Conservation (phyloP, 2,329 filamentous ascomycete species). For the Fusarium musae region DNA sequence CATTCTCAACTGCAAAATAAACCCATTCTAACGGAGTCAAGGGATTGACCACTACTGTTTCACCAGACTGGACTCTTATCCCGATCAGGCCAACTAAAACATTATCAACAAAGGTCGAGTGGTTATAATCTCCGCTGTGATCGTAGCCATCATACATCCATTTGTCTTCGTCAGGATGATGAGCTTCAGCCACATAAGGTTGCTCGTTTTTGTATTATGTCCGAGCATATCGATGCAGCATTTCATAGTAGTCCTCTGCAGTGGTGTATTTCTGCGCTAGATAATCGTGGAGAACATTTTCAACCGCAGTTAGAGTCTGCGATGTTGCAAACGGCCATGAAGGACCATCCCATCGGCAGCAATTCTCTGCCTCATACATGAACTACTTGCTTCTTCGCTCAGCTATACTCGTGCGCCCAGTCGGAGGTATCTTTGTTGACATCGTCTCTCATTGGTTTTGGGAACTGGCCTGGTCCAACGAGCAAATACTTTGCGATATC, state of each 20-base stretch:
- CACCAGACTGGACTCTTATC: not conserved
- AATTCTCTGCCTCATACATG: not conserved
- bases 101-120: not conserved
- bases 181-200: not conserved
- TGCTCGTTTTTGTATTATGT: not conserved
- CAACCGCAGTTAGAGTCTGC: not conserved
- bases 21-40: not conserved
- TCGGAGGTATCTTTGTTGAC: not conserved
- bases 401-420: conserved; percentile 5
- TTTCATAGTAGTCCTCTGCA: not conserved
- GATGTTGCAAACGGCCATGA: not conserved
- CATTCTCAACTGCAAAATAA: not conserved
- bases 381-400: conserved; percentile 1
- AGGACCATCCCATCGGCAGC: not conserved
- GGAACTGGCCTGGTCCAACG: not conserved
- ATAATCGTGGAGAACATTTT: not conserved
- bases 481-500: conserved; percentile 5
- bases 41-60: not conserved
- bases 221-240: not conserved
- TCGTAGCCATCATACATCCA: not conserved
- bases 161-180: not conserved
- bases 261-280: not conserved
- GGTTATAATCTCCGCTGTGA: conserved; percentile 2
- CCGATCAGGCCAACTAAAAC: not conserved
- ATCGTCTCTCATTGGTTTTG: not conserved